A percentile compares a stretch with the other conserved stretches of the same genome.
Evolutionary conservation across 2,329 filamentous ascomycete species (phyloP).

Genomic region (Scopulariopsis brevicaulis): DNA sequence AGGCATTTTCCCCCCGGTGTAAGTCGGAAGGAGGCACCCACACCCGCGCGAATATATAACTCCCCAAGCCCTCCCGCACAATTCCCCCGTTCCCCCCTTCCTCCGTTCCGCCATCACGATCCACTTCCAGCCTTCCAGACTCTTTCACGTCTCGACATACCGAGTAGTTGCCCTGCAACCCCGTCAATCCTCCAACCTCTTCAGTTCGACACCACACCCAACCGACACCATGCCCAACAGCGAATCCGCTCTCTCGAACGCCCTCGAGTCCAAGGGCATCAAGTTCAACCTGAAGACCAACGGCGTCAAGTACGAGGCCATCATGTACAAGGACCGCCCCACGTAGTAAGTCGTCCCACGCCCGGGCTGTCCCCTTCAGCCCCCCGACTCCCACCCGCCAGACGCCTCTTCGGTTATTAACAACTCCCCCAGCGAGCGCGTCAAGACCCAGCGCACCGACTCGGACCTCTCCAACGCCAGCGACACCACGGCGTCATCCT

Average conservation of each 20-base stretch:
- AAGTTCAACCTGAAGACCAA: constrained; percentile 35
- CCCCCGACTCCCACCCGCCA: neutral
- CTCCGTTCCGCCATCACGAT: neutral
- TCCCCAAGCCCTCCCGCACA: neutral
- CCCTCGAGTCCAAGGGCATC: constrained; percentile 27
- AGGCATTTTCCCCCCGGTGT: neutral
- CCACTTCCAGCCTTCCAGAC: neutral
- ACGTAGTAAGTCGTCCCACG: constrained; percentile 24
- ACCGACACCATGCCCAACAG: constrained; percentile 7
- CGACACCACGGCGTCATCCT: neutral
- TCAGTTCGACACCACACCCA: neutral
- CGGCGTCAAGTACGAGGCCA: constrained; percentile 23
- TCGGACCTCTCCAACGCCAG: constrained; percentile 16
- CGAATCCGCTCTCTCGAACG: constrained; percentile 10
- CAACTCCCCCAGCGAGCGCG: constrained; percentile 21
- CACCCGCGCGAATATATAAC: neutral
- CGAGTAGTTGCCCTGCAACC: neutral
- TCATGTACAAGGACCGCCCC: constrained; percentile 27
- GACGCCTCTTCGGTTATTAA: neutral
- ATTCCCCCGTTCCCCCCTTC: neutral
- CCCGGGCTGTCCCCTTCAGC: neutral
- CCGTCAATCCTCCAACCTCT: neutral
- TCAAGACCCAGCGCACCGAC: constrained; percentile 22
- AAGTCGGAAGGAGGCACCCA: neutral
- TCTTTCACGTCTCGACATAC: neutral